Base-by-base conservation (phyloP, 2,329 filamentous ascomycete genomes). In the Colletotrichum sp. region DNA sequence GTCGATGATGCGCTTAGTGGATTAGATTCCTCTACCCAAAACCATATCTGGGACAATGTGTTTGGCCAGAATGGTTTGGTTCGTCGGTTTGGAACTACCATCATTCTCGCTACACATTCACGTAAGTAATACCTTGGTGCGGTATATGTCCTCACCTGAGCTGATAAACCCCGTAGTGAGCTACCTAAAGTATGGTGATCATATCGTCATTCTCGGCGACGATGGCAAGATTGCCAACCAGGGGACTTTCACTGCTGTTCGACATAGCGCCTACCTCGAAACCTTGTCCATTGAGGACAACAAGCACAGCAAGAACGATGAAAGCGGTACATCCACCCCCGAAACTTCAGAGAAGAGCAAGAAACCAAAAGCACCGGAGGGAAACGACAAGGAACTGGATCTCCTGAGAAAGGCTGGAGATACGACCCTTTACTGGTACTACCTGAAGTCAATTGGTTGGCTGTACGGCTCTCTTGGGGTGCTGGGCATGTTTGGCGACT, bases 1-100 rank as follows among this genome's bases (percentile, higher is more conserved):
- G 82, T 86, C 36, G 85, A 86, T 21, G 85, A 86, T 36, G 82
- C 85, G 2, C 83, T 86, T 7, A 86, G 84, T 26, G 85, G 84
- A 0, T 78, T 87, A 3, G 86, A 87, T 67, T 82, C 83, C 15
- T 80, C 84, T 4, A 88, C 87, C 0, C 84, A 87, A 52, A 81
- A 85, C 26, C 80, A 81, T 8, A 84, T 88, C 2, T 87, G 87
- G 72, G 78, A 78, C 1, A 81, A 80, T 0, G 81, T 88, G 0
- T 86, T 88, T 66, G 83, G 84, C 1, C 43, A 77, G 5, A 77
- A 69, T 30, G 85, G 86, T 0, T 72, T 88, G 2, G 79, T 86
- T n/a, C 78, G 80, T 8, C 79, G 78, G 38, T 81, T 80, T n/a
- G 77, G 78, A 1, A 80, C 79, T 0, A 82, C 83, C 0, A 66